Base-by-base conservation (phyloP, 177 flowering plant species). In the Vitis hybrid region DNA sequence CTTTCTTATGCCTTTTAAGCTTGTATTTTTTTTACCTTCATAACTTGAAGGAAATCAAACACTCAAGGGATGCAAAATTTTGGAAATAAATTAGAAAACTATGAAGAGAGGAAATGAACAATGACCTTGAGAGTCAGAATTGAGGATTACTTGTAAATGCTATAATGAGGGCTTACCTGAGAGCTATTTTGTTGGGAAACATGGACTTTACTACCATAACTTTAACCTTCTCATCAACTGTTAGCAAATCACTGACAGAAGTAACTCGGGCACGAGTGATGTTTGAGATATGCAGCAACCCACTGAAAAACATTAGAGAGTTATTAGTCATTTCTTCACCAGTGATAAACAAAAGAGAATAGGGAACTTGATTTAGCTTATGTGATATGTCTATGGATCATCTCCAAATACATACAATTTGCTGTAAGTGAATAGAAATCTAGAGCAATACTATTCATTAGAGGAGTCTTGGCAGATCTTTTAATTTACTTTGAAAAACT, bases 281-380 rank as follows among this genome's bases (percentile, higher is more conserved):
- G 67, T 88, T 95, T 73, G 97, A 89, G 53, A 90, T 83, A 79
- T 95, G 98, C 76, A 95, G 83, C 86, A 95, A 78, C 17, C 99
- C 99, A 82, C 99, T 95, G 87, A 70, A 73, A 84, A 63, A 63
- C 15, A 73, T 51, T 41, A 58, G 68, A 41, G 69, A 41, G 15
- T 64, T 17, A 41, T 71, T 14, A 71, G 57, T 12, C 21, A 27
- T 27, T 8, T 49, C 41, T 10, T 68, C 20, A 20, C 59, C 54
- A 54, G 17, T 8, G 17, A 58, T 41, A 30, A 56, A 50, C 64
- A 58, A 18, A 53, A 30, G 3, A 10, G 2, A 53, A 24, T 2
- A 35, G 9, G 58, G 50, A 20, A 58, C 12, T 14, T 41, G 48
- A 21, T 18, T 20, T 18, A 15, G 1, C 11, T 21, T 65, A 30